Evolutionary conservation across 148 eudicot species (phyloP).

Genomic region (Silene uniflora): DNA sequence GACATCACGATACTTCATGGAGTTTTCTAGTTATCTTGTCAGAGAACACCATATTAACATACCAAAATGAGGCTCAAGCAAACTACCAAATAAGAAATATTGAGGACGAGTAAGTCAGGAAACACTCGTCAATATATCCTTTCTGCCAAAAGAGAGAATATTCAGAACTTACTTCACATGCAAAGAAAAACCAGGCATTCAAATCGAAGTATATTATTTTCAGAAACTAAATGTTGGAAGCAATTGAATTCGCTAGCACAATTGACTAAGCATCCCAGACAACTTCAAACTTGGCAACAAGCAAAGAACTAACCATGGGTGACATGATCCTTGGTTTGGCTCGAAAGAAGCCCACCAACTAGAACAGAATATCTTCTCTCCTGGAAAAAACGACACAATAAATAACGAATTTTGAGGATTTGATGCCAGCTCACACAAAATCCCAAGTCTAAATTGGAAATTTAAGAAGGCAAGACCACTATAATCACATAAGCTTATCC

Average conservation of each 20-base stretch:
- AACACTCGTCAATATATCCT: too few relatives aligned
- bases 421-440: not conserved
- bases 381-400: slow-evolving; percentile 36
- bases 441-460: not conserved
- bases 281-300: not conserved
- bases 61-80: not conserved
- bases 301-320: slow-evolving; percentile 70
- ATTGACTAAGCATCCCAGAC: not conserved
- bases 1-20: too few relatives aligned
- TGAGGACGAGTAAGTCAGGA: too few relatives aligned
- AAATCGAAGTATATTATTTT: not conserved
- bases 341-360: slow-evolving; percentile 73
- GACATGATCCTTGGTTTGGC: slow-evolving; percentile 96
- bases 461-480: not conserved
- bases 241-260: not conserved
- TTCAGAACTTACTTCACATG: too few relatives aligned
- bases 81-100: too few relatives aligned
- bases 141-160: too few relatives aligned
- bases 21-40: too few relatives aligned
- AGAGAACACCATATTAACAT: not conserved
- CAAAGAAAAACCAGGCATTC: too few relatives aligned
- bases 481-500: not conserved
- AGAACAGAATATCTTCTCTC: slow-evolving; percentile 90
- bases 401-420: not conserved
- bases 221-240: not conserved